Evolutionary conservation across 495 filamentous ascomycete species (phyloP).

Genomic region (Bryoglossum gracile): DNA sequence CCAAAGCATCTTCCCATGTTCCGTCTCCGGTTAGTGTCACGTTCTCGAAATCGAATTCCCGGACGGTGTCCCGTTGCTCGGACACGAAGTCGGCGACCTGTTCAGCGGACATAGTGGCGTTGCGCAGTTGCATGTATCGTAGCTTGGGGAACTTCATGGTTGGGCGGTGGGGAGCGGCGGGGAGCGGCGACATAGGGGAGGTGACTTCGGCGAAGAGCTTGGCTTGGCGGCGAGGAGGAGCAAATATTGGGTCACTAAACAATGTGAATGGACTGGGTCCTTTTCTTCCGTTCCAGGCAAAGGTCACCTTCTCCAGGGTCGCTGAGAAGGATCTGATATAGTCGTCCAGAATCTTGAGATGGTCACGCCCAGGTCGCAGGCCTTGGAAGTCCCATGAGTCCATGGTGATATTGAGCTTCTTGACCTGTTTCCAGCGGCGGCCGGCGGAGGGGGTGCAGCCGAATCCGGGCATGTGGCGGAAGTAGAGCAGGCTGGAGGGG

Average conservation of each 20-base stretch:
- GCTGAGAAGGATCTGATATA: conserved; percentile 59
- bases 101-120: conserved; percentile 55
- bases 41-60: conserved; percentile 67
- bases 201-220: conserved; percentile 50
- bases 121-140: conserved; percentile 56
- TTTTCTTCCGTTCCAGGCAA: conserved; percentile 62
- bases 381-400: conserved; percentile 53
- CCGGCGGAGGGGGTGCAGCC: conserved; percentile 56
- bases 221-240: conserved; percentile 38
- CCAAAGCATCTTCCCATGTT: conserved; percentile 69
- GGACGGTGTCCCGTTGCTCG: conserved; percentile 52
- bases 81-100: conserved; percentile 57
- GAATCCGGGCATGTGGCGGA: conserved; percentile 58
- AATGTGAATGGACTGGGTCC: conserved; percentile 60
- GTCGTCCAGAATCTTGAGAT: conserved; percentile 67
- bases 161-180: conserved; percentile 35
- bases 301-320: conserved; percentile 54
- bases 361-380: conserved; percentile 45
- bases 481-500: conserved; percentile 59
- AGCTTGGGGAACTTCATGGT: conserved; percentile 52
- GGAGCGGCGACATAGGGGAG: conserved; percentile 42
- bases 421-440: conserved; percentile 65
- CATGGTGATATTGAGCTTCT: conserved; percentile 59
- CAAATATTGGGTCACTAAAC: conserved; percentile 52
- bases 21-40: conserved; percentile 52